Conservation (phyloP, 2,329 filamentous ascomycete genomes). For the Ophidiomyces ophidiicola region DNA sequence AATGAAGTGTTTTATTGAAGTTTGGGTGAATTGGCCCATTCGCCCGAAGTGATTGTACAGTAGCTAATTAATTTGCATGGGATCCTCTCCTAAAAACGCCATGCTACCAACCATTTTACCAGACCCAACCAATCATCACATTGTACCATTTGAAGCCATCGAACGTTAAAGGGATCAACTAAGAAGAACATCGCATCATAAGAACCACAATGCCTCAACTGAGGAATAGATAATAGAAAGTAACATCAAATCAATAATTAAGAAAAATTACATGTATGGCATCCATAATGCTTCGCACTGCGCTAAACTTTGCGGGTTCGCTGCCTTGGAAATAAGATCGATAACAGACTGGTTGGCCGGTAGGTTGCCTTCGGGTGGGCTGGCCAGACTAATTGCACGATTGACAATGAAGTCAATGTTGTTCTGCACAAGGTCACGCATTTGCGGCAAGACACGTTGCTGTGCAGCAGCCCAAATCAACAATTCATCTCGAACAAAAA, state of each 20-base stretch:
- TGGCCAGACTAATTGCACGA: conserved; percentile 71
- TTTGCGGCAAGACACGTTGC: conserved; percentile 53
- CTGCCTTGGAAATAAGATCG: conserved; percentile 81
- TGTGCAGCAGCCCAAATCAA: conserved; percentile 86
- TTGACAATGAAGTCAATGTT: conserved; percentile 91
- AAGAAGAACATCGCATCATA: conserved; percentile 13
- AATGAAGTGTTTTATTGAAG: too few relatives aligned
- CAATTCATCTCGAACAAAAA: conserved; percentile 97
- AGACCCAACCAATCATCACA: background rate
- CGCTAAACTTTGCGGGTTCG: conserved; percentile 79
- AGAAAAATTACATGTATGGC: conserved; percentile 60
- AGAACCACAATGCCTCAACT: conserved; percentile 10
- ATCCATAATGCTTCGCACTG: conserved; percentile 93
- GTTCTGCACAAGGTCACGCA: conserved; percentile 66
- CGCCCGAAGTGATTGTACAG: too few relatives aligned
- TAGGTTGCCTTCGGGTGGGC: conserved; percentile 60
- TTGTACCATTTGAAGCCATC: background rate
- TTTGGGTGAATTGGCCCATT: too few relatives aligned
- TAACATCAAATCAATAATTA: background rate
- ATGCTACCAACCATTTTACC: conserved; percentile 8
- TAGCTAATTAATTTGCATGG: too few relatives aligned
- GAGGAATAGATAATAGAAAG: conserved; percentile 9
- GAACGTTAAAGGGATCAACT: conserved; percentile 11
- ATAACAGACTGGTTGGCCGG: conserved; percentile 96
- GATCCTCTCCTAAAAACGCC: conserved; percentile 10